A percentile compares a stretch with the other conserved stretches of the same genome.
These are phyloP conservation scores for Berberis vulgaris DNA, from an alignment of 164 flowering plant species.

Conservation along the genomic window DNA sequence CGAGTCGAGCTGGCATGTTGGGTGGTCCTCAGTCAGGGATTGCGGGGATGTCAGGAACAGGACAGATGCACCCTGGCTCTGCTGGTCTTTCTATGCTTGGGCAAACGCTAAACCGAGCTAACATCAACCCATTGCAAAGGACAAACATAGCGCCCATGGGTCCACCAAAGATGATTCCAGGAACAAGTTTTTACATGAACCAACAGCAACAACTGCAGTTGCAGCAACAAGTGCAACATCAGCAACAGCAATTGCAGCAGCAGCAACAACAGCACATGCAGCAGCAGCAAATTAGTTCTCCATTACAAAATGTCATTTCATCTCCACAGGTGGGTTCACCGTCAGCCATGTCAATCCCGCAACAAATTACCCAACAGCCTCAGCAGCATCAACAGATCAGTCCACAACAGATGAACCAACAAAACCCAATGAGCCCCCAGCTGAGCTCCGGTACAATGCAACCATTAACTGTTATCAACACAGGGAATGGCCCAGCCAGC, in stretches of 20 bases:
- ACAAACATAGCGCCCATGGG: constrained; percentile 65
- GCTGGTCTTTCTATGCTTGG: constrained; percentile 65
- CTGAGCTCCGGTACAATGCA: constrained; percentile 68
- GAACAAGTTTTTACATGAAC: constrained; percentile 49
- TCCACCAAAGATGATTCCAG: constrained; percentile 68
- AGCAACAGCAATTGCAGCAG: constrained; percentile 12
- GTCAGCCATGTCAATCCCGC: constrained; percentile 18
- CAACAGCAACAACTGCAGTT: constrained; percentile 47
- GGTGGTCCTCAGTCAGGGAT: constrained; percentile 43
- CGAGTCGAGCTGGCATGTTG: constrained; percentile 32
- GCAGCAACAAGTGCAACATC: constrained; percentile 14
- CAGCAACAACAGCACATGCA: constrained; percentile 17
- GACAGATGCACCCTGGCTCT: constrained; percentile 60
- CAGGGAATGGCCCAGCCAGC: constrained; percentile 74
- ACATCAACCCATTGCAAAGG: constrained; percentile 49
- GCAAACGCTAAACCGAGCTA: constrained; percentile 48
- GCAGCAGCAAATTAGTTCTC: constrained; percentile 49
- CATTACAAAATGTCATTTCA: constrained; percentile 60
- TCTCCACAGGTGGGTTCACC: constrained; percentile 67
- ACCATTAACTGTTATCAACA: constrained; percentile 50
- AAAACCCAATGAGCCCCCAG: constrained; percentile 68
- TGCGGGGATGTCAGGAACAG: constrained; percentile 49
- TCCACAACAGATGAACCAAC: constrained; percentile 55
- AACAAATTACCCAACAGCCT: constrained; percentile 18
- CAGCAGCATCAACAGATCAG: constrained; percentile 34